These are phyloP conservation scores for Scheffersomyces spartinae DNA, from an alignment of 805 yeast species.

Conservation along the genomic window DNA sequence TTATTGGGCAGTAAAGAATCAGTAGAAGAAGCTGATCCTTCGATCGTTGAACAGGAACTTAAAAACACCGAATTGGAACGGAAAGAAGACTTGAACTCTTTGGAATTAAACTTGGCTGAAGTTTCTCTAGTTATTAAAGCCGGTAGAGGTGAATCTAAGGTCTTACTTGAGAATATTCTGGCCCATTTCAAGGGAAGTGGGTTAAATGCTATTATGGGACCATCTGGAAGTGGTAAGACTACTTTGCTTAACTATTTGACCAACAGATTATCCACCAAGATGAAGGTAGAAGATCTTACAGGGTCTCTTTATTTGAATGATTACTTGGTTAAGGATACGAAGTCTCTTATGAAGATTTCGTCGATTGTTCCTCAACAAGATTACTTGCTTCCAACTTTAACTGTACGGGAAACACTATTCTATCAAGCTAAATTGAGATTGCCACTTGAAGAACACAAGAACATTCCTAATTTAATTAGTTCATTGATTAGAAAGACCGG, in stretches of 20 bases:
- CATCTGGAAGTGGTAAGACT: conserved; percentile 35
- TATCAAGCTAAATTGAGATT: conserved; percentile 30
- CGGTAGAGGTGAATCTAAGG: conserved; percentile 5
- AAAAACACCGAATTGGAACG: not conserved
- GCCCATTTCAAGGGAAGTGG: conserved; percentile 20
- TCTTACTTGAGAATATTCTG: conserved; percentile 13
- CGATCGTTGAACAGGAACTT: not conserved
- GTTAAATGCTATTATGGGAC: conserved; percentile 35
- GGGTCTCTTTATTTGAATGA: not conserved
- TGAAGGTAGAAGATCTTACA: not conserved
- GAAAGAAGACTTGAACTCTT: too few relatives aligned
- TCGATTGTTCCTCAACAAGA: conserved; percentile 34
- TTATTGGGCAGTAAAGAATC: not conserved
- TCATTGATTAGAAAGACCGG: conserved; percentile 25
- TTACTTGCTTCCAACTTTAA: conserved; percentile 25
- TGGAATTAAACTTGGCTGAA: not conserved
- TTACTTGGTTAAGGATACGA: conserved; percentile 10
- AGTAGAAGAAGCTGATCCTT: not conserved
- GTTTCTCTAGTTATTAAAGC: not conserved
- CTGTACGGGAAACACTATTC: conserved; percentile 32
- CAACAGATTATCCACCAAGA: conserved; percentile 9
- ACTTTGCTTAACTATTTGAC: conserved; percentile 27
- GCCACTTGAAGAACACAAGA: conserved; percentile 14
- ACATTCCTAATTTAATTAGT: conserved; percentile 21
- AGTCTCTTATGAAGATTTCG: conserved; percentile 15